These are phyloP conservation scores for Fraxinus platypoda DNA, from an alignment of 305 asterid species.

Conservation along the genomic window DNA sequence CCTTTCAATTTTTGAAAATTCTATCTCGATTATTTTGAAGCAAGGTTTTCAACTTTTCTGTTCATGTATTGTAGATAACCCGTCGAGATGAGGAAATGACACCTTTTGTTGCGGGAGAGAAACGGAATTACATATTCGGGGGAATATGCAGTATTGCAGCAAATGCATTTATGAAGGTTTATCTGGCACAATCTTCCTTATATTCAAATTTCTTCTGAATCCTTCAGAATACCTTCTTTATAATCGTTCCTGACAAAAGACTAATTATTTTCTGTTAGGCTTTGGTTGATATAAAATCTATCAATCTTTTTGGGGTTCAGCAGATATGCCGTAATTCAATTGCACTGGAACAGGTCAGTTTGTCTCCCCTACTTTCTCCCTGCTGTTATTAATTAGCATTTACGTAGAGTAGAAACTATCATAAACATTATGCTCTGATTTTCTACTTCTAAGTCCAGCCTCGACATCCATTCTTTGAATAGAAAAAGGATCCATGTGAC, in stretches of 20 bases:
- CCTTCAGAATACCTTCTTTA: neutral
- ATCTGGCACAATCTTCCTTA: slow-evolving; percentile 23
- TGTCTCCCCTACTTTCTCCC: slow-evolving; percentile 3
- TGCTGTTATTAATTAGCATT: slow-evolving; percentile 3
- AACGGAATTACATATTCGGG: slow-evolving; percentile 91
- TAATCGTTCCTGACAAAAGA: slow-evolving; percentile 12
- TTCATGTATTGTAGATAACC: slow-evolving; percentile 63
- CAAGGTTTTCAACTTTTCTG: slow-evolving; percentile 14
- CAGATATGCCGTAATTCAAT: slow-evolving; percentile 97
- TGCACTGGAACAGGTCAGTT: slow-evolving; percentile 88
- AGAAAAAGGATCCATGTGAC: slow-evolving; percentile 6
- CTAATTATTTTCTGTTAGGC: slow-evolving; percentile 51
- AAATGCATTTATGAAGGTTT: slow-evolving; percentile 76
- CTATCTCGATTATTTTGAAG: neutral
- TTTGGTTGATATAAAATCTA: slow-evolving; percentile 83
- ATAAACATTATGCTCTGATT: neutral
- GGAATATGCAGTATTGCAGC: slow-evolving; percentile 91
- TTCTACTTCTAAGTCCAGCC: neutral
- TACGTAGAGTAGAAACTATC: neutral
- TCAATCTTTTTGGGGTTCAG: slow-evolving; percentile 98
- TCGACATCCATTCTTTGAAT: neutral
- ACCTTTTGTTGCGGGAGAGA: slow-evolving; percentile 78
- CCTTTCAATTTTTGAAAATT: slow-evolving; percentile 2
- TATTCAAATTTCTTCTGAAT: slow-evolving; percentile 22
- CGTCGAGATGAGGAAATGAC: slow-evolving; percentile 97